Base-by-base conservation (phyloP, 2,329 filamentous ascomycete species). In the Cadophora sp. region DNA sequence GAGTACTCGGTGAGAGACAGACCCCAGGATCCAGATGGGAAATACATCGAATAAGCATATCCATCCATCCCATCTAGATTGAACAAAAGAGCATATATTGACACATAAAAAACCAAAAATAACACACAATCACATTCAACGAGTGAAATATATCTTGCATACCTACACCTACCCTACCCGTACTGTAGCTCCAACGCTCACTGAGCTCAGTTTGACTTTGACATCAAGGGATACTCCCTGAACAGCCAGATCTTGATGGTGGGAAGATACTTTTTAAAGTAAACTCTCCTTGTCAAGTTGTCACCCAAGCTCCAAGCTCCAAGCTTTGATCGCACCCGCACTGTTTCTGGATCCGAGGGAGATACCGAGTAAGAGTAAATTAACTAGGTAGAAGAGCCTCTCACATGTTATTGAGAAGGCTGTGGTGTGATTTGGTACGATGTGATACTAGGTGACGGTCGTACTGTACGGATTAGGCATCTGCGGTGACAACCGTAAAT, bases 241-340 rank as follows among this genome's bases (percentile, higher is more conserved):
- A 1, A 24, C 1, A 50, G 47, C 22, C 9, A 13, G 47, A 27
- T 22, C 45, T 48, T 20, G 45, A 48, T 20, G 8, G 45, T 7
- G 45, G 6, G n/a, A 22, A 45, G 45, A 48, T 8, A 48, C 20
- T 48, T 48, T 13, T 11, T n/a, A n/a, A 50, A 24, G 14, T 14
- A 50, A 50, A 50, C 7, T 50, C 47, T 50, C 6, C 47, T 50
- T 27, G 47, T 50, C 22, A 50, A n/a, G n/a, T n/a, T n/a, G n/a
- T n/a, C n/a, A n/a, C n/a, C n/a, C n/a, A n/a, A n/a, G n/a, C n/a
- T n/a, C 22, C 47, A 50, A 50, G 47, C 47, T 50, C 47, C 47
- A 50, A 50, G 22, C 47, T n/a, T 50, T 24, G 24, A 50, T 1
- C 47, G 9, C n/a, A 50, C 47, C 16, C 47, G n/a, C 47, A 27